Evolutionary conservation across 2,329 filamentous ascomycete genomes (phyloP), one percentile per base, ranked within the genome.

Genomic region (Trichocomaceae sp.): DNA sequence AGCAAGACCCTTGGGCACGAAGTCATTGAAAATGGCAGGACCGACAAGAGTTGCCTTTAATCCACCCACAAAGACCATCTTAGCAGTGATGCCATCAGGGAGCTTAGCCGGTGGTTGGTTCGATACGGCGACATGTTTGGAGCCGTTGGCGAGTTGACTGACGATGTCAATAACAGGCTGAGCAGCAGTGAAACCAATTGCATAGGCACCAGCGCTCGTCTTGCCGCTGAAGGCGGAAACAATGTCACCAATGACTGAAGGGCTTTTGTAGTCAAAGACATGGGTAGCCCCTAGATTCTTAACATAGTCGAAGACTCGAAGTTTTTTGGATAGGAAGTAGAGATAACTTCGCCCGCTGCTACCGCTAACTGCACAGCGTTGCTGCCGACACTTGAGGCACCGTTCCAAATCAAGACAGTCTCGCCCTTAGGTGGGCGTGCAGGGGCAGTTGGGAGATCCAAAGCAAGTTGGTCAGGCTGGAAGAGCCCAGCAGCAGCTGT

Each of bases 351-450:
- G 47, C 74, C 72, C n/a, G 71, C 59, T 1, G 66, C 69, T 2
- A 61, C 66, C 1, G 74, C 73, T 15, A 75, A 59, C 56, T 77
- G 75, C 35, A 76, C 70, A 2, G 70, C 72, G 2, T 61, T 63
- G 31, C 68, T 68, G 1, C 77, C 76, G 2, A 77, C 74, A n/a
- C 68, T 69, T 0, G 75, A 73, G 3, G 74, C 71, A 1, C 77
- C 79, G 17, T 78, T 78, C 76, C 77, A 81, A 15, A 80, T 62
- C 5, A 81, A 59, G 1, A 75, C 53, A 15, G 67, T 62, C 57
- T 74, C 63, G 9, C 66, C 66, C 2, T 63, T 13, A 59, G 23
- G 55, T 37, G 54, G 23, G 29, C 42, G 47, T 5, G 22, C 17
- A 7, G 39, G 37, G 7, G 46, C 33, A 4, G 56, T 46, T 5